Conservation (phyloP, 352 stramenopile genomes). For the Peronosclerospora sorghi region DNA sequence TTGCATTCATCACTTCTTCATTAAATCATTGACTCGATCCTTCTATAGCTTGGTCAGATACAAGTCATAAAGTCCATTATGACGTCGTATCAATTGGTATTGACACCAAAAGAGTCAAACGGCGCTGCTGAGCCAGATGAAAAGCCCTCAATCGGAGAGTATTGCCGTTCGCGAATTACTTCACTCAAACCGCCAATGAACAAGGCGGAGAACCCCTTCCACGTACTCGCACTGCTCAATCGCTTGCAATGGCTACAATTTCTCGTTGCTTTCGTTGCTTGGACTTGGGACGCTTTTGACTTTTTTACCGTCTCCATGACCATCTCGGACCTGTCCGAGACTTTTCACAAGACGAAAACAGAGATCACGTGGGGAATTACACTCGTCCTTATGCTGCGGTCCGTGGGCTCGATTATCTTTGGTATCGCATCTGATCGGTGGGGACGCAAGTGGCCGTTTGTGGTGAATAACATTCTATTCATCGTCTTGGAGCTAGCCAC, state of each 20-base stretch:
- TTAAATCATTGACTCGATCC: too few species aligned
- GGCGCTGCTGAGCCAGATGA: slow-evolving; percentile 12
- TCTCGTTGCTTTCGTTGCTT: slow-evolving; percentile 25
- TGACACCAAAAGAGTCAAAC: slow-evolving; percentile 19
- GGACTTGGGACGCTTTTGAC: slow-evolving; percentile 46
- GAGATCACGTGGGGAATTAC: slow-evolving; percentile 52
- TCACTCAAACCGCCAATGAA: slow-evolving; percentile 33
- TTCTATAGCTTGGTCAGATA: too few species aligned
- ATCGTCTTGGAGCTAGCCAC: slow-evolving; percentile 31
- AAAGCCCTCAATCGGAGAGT: slow-evolving; percentile 22
- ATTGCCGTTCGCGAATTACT: slow-evolving; percentile 25
- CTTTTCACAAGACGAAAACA: slow-evolving; percentile 30
- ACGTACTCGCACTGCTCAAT: slow-evolving; percentile 19
- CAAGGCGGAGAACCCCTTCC: slow-evolving; percentile 19
- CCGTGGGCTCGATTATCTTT: slow-evolving; percentile 31
- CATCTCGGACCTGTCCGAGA: slow-evolving; percentile 33
- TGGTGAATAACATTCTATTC: slow-evolving; percentile 35
- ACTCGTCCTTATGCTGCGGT: slow-evolving; percentile 40
- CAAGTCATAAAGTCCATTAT: not conserved
- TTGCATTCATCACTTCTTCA: too few species aligned
- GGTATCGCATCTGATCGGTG: slow-evolving; percentile 34
- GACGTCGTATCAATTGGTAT: slow-evolving; percentile 19
- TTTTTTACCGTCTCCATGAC: slow-evolving; percentile 52
- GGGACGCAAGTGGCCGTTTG: slow-evolving; percentile 31
- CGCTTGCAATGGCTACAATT: slow-evolving; percentile 33